phyloP scores from a whole-genome alignment of 305 asterid species.

The Fraxinus baroniana region DNA sequence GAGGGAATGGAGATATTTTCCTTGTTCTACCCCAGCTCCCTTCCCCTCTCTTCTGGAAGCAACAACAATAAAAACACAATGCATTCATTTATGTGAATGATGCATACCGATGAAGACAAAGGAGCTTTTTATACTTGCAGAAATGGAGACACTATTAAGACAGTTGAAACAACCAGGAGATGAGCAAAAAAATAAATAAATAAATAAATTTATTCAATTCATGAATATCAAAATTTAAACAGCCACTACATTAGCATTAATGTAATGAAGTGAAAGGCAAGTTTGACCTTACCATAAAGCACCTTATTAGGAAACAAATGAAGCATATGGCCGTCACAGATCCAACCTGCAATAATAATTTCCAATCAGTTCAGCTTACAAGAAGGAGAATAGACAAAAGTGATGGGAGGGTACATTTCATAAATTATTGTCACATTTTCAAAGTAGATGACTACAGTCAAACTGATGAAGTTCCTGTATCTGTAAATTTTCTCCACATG shows the following conservation, averaged over 20 bases:
- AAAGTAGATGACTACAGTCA: not conserved
- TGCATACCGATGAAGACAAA: not conserved
- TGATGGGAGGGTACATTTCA: not conserved
- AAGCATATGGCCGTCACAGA: slow-evolving; percentile 94
- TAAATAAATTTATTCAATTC: not conserved
- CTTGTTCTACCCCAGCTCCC: not conserved
- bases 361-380: slow-evolving; percentile 20
- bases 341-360: slow-evolving; percentile 67
- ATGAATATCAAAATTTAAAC: not conserved
- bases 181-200: not conserved
- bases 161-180: not conserved
- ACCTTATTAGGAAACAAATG: slow-evolving; percentile 84
- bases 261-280: slow-evolving; percentile 12
- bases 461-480: not conserved
- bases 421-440: not conserved
- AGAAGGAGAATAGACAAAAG: not conserved
- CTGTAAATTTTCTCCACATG: not conserved
- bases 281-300: slow-evolving; percentile 67
- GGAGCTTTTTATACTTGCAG: not conserved
- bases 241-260: not conserved
- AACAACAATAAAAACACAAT: not conserved
- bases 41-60: not conserved
- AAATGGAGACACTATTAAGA: not conserved
- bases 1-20: not conserved
- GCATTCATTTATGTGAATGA: not conserved